phyloP scores from a whole-genome alignment of 176 grass and related monocot species.

The Lolium perenne region DNA sequence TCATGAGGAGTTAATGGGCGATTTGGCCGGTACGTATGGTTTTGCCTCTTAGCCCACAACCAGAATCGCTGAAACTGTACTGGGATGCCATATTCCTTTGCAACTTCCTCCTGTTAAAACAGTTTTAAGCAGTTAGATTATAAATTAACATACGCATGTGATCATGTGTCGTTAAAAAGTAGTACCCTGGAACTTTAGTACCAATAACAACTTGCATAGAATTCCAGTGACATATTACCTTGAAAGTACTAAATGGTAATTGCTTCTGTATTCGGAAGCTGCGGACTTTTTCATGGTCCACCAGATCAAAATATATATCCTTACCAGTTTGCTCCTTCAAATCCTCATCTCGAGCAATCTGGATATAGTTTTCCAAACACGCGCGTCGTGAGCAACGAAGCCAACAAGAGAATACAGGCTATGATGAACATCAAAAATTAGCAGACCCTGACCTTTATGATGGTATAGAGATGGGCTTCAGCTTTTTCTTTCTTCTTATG shows the following conservation, averaged over 20 bases:
- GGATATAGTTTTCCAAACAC: slow-evolving; percentile 24
- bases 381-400: not conserved
- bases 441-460: slow-evolving; percentile 71
- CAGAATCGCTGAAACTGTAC: slow-evolving; percentile 82
- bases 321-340: slow-evolving; percentile 79
- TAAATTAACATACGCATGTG: not conserved
- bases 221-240: slow-evolving; percentile 54
- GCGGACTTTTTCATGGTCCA: slow-evolving; percentile 91
- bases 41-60: slow-evolving; percentile 93
- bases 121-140: slow-evolving; percentile 22
- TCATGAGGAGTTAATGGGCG: slow-evolving; percentile 64
- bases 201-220: slow-evolving; percentile 28
- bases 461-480: slow-evolving; percentile 95
- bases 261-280: slow-evolving; percentile 96
- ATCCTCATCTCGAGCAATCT: slow-evolving; percentile 87
- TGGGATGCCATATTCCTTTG: slow-evolving; percentile 85
- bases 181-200: not conserved
- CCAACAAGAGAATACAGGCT: slow-evolving; percentile 24
- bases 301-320: slow-evolving; percentile 89
- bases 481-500: slow-evolving; percentile 96
- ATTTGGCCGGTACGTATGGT: slow-evolving; percentile 85
- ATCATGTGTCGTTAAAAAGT: not conserved
- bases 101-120: slow-evolving; percentile 73
- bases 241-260: slow-evolving; percentile 72
- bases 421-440: slow-evolving; percentile 23